Base-by-base conservation (phyloP, 106 monocot species). In the Phalaenopsis equestris region DNA sequence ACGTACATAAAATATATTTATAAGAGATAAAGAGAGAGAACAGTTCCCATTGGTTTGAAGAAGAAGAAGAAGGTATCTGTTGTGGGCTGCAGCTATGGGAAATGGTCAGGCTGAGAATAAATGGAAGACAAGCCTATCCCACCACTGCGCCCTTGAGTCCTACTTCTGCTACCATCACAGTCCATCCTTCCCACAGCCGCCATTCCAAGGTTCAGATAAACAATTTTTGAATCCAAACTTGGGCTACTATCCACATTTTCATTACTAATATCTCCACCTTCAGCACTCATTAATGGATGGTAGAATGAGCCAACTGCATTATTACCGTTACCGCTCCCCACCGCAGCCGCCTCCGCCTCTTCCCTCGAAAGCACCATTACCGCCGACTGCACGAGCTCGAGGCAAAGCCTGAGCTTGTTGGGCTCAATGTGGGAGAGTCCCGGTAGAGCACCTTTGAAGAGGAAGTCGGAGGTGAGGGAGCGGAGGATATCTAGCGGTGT, bases 161-260 rank as follows among this genome's bases (percentile, higher is more conserved):
- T 36, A 3, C 14, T 70, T 12, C 70, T 70, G 21, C 70, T 19
- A 3, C 70, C 38, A 70, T 70, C 74, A 16, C 48, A 79, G 47
- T 61, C 87, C 52, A 52, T 68, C 43, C 79, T 82, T 36, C 82
- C 19, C 18, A 45, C 76, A 8, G 76, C 76, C 18, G 88, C 89
- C 89, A 92, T 90, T n/a, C 95, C 93, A 0, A 99, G 88, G 75
- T 99, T 93, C 47, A 99, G 84, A 38, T 99, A 99, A 80, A 99
- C 95, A 93, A 99, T 99, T 46, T 90, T 91, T 7, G 93, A 91
- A 76, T 99, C 95, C 78, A 90, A 79, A 81, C 87, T 90, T 11
- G 88, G 83, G 77, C 77, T 94, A 52, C 52, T 52, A 12, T 52
- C 52, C 52, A 52, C 52, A 12, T 52, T 52, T 52, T 52, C 52